Evolutionary conservation across 768 basidiomycete genomes (phyloP).

Genomic region (Rhizopogon vinicolor): DNA sequence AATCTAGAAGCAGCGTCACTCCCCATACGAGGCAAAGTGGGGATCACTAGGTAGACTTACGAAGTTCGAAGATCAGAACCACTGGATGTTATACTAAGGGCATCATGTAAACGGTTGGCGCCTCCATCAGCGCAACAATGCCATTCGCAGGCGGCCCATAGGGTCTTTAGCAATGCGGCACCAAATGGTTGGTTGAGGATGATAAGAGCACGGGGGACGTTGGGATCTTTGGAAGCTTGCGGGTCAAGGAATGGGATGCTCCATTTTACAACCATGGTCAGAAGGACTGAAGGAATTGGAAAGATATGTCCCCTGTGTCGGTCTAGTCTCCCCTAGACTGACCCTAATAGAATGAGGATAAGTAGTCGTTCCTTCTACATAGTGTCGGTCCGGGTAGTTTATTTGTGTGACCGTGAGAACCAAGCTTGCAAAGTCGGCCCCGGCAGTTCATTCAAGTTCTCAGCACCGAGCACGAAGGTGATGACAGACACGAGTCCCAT

Average conservation of each 20-base stretch:
- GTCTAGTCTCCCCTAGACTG: too few species aligned
- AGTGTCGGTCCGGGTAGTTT: too few species aligned
- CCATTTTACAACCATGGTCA: conserved; percentile 15
- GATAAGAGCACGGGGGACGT: conserved; percentile 52
- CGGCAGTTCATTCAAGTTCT: too few species aligned
- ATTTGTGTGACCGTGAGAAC: not conserved
- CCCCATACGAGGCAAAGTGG: not conserved
- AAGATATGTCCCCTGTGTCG: too few species aligned
- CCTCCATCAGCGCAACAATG: conserved; percentile 84
- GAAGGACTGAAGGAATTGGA: too few species aligned
- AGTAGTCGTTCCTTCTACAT: too few species aligned
- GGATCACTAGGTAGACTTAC: conserved; percentile 9
- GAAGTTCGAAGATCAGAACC: conserved; percentile 5
- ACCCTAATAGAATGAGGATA: too few species aligned
- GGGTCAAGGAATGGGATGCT: conserved; percentile 20
- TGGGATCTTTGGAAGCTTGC: not conserved
- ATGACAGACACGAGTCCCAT: conserved; percentile 24
- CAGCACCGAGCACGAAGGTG: not conserved
- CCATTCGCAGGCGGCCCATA: conserved; percentile 54
- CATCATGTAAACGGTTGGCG: conserved; percentile 78
- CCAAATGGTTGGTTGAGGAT: conserved; percentile 91
- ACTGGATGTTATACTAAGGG: conserved; percentile 15
- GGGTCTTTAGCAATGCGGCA: conserved; percentile 47
- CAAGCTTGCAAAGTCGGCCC: not conserved
- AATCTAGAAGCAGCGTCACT: conserved; percentile 39